phyloP scores from a whole-genome alignment of 1,139 yeast species.

The Ogataea hybrid region DNA sequence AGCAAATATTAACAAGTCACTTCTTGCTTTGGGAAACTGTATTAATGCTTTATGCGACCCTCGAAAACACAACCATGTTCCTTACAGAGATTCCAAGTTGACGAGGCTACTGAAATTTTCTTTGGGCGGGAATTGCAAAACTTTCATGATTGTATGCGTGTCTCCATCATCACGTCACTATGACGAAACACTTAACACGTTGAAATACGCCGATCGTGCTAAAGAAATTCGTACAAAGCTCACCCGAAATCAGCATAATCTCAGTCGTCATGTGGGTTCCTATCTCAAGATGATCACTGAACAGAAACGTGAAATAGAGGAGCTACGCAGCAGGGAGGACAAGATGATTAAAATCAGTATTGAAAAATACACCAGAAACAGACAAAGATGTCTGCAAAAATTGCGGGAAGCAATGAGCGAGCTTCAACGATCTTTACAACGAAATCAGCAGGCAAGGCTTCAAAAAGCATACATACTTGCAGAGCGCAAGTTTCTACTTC shows the following conservation, averaged over 20 bases:
- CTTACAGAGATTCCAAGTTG: conserved; percentile 85
- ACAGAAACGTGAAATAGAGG: conserved; percentile 75
- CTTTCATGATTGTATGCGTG: conserved; percentile 93
- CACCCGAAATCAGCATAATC: conserved; percentile 68
- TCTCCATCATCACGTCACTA: conserved; percentile 84
- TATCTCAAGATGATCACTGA: conserved; percentile 84
- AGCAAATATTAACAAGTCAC: conserved; percentile 85
- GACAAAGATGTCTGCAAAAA: conserved; percentile 38
- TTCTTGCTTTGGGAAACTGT: conserved; percentile 89
- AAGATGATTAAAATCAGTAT: conserved; percentile 39
- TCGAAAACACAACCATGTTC: conserved; percentile 68
- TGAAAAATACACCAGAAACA: conserved; percentile 32
- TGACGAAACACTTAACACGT: conserved; percentile 87
- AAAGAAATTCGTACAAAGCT: conserved; percentile 85
- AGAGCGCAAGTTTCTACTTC: conserved; percentile 51
- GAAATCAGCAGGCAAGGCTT: conserved; percentile 45
- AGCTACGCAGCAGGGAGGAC: conserved; percentile 55
- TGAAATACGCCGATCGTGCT: conserved; percentile 88
- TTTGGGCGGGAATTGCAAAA: conserved; percentile 89
- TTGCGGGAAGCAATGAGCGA: conserved; percentile 42
- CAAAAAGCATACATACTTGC: conserved; percentile 52
- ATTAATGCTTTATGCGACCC: conserved; percentile 88
- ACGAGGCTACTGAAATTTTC: conserved; percentile 85
- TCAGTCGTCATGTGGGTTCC: conserved; percentile 85
- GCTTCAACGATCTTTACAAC: conserved; percentile 39